Evolutionary conservation across 2,329 filamentous ascomycete species (phyloP), one percentile per base, ranked within the genome.

Genomic region (Verticillium nonalfalfae): DNA sequence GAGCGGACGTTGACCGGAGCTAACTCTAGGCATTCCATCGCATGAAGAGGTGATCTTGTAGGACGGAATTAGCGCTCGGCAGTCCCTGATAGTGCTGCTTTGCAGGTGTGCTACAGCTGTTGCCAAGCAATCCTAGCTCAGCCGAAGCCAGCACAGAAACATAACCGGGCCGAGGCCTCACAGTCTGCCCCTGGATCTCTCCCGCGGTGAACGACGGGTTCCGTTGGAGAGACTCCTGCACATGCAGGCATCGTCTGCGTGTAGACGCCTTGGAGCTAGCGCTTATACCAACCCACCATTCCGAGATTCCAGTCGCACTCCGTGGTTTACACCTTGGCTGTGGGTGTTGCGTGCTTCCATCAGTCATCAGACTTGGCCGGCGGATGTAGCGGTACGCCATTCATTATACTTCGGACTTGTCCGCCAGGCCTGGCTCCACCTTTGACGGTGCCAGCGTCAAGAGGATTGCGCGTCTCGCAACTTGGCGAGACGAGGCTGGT

Each of bases 401-500:
- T 3, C 18, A 21, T 26, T 26, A 26, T 18, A 50, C 45, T 21
- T 18, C 45, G 45, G 45, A 50, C 45, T 50, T 50, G 18, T 26
- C 45, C 45, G 45, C 45, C 9, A 26, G 18, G 18, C n/a, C 45
- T 26, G 45, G 13, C 45, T 9, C 45, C 45, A 50, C 45, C 1
- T 50, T 18, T 50, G 45, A 18, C 45, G 7, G 45, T 50, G 45
- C 45, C 45, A 50, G 18, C 45, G 45, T 50, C 45, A 63, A 59
- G 57, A 61, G 59, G 60, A 63, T 65, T 65, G 64, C 64, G 64
- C 61, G 64, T 64, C 64, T 64, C 56, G 34, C 39, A 59, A 58
- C 63, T 64, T 64, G 63, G 63, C 63, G 39, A 35, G 33, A 58
- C 62, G 62, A 60, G 59, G 61, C 58, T 59, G 59, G 58, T 50